phyloP scores from a whole-genome alignment of 306 rosid genomes.

The Acacia confusa region DNA sequence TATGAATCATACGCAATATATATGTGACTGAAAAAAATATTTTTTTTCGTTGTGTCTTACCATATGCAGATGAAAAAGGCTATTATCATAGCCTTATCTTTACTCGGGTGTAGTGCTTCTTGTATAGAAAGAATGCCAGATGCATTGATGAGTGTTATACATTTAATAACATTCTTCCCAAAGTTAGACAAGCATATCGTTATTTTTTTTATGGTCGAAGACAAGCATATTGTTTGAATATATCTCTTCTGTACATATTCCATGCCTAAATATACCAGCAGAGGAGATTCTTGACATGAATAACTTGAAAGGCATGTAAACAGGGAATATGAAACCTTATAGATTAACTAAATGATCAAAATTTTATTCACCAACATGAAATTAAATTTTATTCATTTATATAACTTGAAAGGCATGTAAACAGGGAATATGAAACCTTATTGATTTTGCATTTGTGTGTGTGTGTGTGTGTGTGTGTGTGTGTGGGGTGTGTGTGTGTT shows the following conservation, averaged over 20 bases:
- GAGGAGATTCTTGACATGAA: not conserved
- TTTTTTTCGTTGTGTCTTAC: not conserved
- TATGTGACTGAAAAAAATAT: not conserved
- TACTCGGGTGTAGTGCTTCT: conserved; percentile 79
- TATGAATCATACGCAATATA: not conserved
- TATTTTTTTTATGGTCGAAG: no score
- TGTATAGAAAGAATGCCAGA: conserved; percentile 93
- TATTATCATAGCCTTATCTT: conserved; percentile 9
- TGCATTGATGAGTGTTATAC: conserved; percentile 50
- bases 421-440: no score
- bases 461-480: no score
- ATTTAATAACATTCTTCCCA: not conserved
- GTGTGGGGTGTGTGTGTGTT: no score
- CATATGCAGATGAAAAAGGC: conserved; percentile 1
- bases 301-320: not conserved
- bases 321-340: not conserved
- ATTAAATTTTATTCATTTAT: no score
- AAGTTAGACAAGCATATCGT: not conserved
- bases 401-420: no score
- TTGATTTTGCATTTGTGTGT: no score
- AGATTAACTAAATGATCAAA: not conserved
- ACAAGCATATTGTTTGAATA: not conserved
- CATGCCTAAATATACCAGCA: not conserved
- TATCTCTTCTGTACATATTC: not conserved
- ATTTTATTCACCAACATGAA: not conserved